Base-by-base conservation (phyloP, 2,329 filamentous ascomycete genomes). In the Hortaea werneckii region DNA sequence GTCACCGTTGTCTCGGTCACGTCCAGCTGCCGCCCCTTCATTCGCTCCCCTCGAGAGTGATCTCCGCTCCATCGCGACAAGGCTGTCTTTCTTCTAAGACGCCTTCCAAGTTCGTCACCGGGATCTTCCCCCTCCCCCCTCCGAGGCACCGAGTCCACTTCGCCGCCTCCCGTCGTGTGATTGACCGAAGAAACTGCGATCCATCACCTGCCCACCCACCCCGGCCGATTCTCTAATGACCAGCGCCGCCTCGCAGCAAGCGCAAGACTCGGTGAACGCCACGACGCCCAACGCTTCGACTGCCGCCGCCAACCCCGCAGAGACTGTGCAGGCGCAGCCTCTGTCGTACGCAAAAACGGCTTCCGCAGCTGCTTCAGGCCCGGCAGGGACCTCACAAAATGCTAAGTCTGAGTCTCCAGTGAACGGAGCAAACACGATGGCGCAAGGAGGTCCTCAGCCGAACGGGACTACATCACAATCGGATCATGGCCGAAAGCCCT, bases 401-500 rank as follows among this genome's bases (percentile, higher is more conserved):
- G 74, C 73, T 68, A 77, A 79, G 61, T 67, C 78, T 60, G 77
- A 79, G 60, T 82, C 86, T 74, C 79, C 85, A 66, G 79, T 94
- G 77, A 95, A 94, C 77, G 87, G 87, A 77, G 73, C 74, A 64
- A 71, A 72, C 54, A 75, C 81, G 54, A 72, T 53, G 53, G 56
- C 58, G 52, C 60, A 59, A 53, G 58, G 58, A 56, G 60, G 60
- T 54, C 56, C 58, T 47, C 58, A 60, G 60, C 68, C 79, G 58
- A 92, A 94, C 78, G 86, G 86, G 59, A 70, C 59, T 41, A 50
- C 60, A 63, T 53, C 39, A 38, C 67, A 75, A 45, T 35, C 32
- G 8, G 82, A 87, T 58, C 89, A 96, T 72, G 77, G 75, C 63
- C 80, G 87, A 64, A 95, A 94, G 71, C 81, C 82, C 54, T 95